phyloP scores from a whole-genome alignment of 768 basidiomycete species.

The Mycena olivaceomarginata region DNA sequence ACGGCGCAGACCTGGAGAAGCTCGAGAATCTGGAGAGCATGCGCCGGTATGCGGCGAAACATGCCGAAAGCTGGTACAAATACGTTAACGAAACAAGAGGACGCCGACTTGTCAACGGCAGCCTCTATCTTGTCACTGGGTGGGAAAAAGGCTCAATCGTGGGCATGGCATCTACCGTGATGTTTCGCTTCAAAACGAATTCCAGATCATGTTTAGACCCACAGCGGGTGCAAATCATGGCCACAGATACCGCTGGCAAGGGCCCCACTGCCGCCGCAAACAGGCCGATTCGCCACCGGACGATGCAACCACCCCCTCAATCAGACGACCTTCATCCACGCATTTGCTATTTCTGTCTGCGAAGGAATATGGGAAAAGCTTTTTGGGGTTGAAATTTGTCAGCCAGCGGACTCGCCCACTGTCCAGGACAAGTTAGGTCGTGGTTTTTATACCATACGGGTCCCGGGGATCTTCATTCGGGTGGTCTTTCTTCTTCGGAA shows the following conservation, averaged over 20 bases:
- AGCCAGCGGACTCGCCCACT: no score
- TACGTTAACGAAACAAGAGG: conserved; percentile 39
- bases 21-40: conserved; percentile 28
- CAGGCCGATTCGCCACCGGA: background rate
- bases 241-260: conserved; percentile 12
- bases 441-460: conserved; percentile 1
- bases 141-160: conserved; percentile 43
- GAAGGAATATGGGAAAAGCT: no score
- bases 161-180: conserved; percentile 45
- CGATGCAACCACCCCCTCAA: conserved; percentile 6
- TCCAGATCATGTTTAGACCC: conserved; percentile 19
- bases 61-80: conserved; percentile 46
- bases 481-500: background rate
- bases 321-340: conserved; percentile 32
- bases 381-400: no score
- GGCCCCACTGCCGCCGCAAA: background rate
- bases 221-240: background rate
- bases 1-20: conserved; percentile 41
- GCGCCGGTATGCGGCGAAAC: conserved; percentile 35
- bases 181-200: background rate
- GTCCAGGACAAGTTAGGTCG: background rate
- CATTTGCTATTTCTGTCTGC: background rate
- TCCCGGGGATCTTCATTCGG: background rate
- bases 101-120: conserved; percentile 36
- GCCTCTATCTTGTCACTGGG: conserved; percentile 47